Conservation (phyloP, 192 early-diverging fungal genomes). For the Thoreauomyces humboldtii region DNA sequence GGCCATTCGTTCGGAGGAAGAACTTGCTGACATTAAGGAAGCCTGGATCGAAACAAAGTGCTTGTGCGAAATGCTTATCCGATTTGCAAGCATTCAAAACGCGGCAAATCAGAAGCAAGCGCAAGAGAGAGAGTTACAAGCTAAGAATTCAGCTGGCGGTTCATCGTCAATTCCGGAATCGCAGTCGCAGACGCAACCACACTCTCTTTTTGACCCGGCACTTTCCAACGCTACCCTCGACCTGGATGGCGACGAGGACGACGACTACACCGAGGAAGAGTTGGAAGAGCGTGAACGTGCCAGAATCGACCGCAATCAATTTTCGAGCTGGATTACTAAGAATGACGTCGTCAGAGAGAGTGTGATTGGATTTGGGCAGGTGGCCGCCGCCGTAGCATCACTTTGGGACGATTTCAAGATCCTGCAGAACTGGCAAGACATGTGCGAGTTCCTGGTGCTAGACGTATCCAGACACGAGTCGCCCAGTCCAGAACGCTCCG, state of each 20-base stretch:
- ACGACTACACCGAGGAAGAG: constrained; percentile 20
- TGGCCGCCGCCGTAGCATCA: constrained; percentile 30
- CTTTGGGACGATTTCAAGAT: constrained; percentile 28
- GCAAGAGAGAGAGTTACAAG: neutral
- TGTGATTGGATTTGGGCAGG: constrained; percentile 22
- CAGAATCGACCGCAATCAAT: constrained; percentile 2
- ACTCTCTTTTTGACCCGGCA: constrained; percentile 2
- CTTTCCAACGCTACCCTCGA: neutral
- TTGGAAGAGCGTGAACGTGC: constrained; percentile 8
- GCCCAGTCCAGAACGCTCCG: neutral
- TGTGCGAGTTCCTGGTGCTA: constrained; percentile 34
- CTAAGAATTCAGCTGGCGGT: neutral
- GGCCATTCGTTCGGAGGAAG: neutral
- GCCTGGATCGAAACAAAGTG: constrained; percentile 34
- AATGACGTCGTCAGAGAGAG: neutral
- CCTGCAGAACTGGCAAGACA: constrained; percentile 37
- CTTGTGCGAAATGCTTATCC: constrained; percentile 24
- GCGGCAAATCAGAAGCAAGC: constrained; percentile 12
- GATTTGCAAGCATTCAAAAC: neutral
- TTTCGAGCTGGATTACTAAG: constrained; percentile 4
- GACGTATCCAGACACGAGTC: constrained; percentile 13
- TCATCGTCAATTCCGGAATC: neutral
- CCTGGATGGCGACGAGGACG: constrained; percentile 30
- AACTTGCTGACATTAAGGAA: constrained; percentile 1
- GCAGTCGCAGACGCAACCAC: constrained; percentile 16